Base-by-base conservation (phyloP, 257 asterid genomes). In the Fraxinus quadrangulata region DNA sequence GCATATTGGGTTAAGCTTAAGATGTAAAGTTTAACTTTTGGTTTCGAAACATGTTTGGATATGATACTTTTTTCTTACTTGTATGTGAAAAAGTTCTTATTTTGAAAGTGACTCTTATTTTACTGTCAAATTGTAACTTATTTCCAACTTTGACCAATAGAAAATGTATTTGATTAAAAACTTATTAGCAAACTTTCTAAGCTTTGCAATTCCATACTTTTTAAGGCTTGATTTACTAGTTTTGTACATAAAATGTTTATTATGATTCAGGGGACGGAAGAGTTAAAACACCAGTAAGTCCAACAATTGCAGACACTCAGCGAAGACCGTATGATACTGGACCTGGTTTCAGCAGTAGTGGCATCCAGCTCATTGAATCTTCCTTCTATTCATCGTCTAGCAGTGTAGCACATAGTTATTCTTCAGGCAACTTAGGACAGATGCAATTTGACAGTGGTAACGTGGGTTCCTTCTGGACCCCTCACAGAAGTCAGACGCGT, bases 281-380 rank as follows among this genome's bases (percentile, higher is more conserved):
- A 73, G 90, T 72, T 47, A 92, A 92, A 88, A 79, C 72, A 75
- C 93, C 96, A 63, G 81, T 90, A 73, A 92, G 93, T 84, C 97
- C 96, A 70, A 86, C 94, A 23, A 79, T 87, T 75, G 83, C 87
- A 40, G 74, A 77, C 77, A 70, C 82, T 74, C 89, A 77, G 72
- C 83, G 76, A 59, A 82, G 80, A 75, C 84, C 85, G 19, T 86
- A 83, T 77, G 88, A 84, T 37, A 71, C 67, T 30, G 84, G 83
- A 19, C 83, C 81, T 51, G 81, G 84, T 76, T 84, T 82, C 66
- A 70, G 85, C 40, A 79, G 82, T 49, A 77, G 81, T 54, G 81
- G 83, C 69, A 67, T 84, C 82, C 92, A 87, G 81, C 89, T 85
- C 26, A 51, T 83, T 6, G 90, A 84, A 67, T 81, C 88, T 76